A percentile compares a stretch with the other conserved stretches of the same genome.
Conservation (phyloP, 2,329 filamentous ascomycete genomes). For the Hyphodiscus sp. region DNA sequence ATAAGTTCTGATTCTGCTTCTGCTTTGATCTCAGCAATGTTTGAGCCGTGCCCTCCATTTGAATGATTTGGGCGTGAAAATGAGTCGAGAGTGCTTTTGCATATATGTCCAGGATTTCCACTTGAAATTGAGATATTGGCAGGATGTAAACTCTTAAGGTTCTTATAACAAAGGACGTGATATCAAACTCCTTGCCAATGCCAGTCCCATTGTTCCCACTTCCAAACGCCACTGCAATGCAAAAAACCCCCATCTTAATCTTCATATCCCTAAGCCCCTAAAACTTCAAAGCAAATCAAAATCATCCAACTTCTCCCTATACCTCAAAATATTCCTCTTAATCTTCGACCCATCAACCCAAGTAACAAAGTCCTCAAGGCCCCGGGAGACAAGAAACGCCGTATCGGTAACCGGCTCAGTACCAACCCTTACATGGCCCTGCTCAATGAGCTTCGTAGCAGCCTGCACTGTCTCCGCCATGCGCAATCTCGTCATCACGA, state of each 20-base stretch:
- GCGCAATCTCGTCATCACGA: constrained; percentile 82
- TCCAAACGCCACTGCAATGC: background rate
- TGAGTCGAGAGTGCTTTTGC: too few relatives aligned
- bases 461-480: constrained; percentile 91
- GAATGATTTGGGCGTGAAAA: too few relatives aligned
- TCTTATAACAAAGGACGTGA: background rate
- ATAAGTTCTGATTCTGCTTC: too few relatives aligned
- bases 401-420: constrained; percentile 87
- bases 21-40: too few relatives aligned
- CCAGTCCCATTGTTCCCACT: background rate
- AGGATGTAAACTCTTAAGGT: too few relatives aligned
- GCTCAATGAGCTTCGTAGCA: constrained; percentile 82
- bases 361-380: constrained; percentile 92
- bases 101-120: too few relatives aligned
- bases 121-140: too few relatives aligned
- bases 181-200: background rate
- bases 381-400: constrained; percentile 80
- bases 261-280: background rate
- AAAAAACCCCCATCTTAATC: background rate
- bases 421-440: constrained; percentile 87
- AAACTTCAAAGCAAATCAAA: constrained; percentile 71
- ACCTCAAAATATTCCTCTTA: constrained; percentile 92
- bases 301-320: constrained; percentile 90
- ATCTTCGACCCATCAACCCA: constrained; percentile 97
- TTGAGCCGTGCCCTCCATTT: too few relatives aligned